Evolutionary conservation across 192 early-diverging fungal genomes (phyloP).

Genomic region (Coemansia sp.): DNA sequence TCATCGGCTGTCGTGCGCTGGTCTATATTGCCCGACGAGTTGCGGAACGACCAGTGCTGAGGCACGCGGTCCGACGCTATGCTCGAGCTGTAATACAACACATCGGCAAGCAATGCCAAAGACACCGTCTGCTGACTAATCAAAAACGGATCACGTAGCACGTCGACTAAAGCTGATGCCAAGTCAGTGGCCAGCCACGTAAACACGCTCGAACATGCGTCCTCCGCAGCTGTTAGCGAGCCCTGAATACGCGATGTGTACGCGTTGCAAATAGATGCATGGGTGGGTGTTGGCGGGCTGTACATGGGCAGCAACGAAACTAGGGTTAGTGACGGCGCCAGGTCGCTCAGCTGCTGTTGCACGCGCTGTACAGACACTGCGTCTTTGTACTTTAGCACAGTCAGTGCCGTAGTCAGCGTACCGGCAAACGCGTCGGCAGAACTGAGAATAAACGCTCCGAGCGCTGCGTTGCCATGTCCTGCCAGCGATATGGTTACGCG

Average conservation of each 20-base stretch:
- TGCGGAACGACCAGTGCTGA: conserved; percentile 25
- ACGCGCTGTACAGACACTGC: conserved; percentile 15
- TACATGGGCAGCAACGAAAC: conserved; percentile 30
- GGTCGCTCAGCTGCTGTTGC: conserved; percentile 3
- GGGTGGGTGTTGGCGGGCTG: conserved; percentile 28
- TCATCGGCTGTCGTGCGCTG: not conserved
- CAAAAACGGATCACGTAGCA: conserved; percentile 21
- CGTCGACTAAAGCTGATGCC: not conserved
- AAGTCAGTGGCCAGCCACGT: conserved; percentile 19
- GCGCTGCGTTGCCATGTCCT: not conserved
- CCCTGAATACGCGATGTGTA: conserved; percentile 21
- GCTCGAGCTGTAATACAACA: conserved; percentile 15
- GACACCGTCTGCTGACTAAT: conserved; percentile 27
- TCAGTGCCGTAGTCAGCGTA: conserved; percentile 3
- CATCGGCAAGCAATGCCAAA: conserved; percentile 19
- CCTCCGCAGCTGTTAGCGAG: not conserved
- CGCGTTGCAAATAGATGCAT: conserved; percentile 19
- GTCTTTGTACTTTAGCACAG: conserved; percentile 22
- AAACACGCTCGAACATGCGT: conserved; percentile 5
- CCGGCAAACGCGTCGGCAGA: conserved; percentile 3
- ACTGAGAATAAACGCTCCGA: conserved; percentile 12
- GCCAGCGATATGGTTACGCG: not conserved
- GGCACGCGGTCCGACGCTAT: conserved; percentile 24
- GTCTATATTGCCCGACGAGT: conserved; percentile 23
- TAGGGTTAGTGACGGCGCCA: conserved; percentile 27